Evolutionary conservation across 208 protist genomes (phyloP).

Genomic region (Strigomonas culicis): DNA sequence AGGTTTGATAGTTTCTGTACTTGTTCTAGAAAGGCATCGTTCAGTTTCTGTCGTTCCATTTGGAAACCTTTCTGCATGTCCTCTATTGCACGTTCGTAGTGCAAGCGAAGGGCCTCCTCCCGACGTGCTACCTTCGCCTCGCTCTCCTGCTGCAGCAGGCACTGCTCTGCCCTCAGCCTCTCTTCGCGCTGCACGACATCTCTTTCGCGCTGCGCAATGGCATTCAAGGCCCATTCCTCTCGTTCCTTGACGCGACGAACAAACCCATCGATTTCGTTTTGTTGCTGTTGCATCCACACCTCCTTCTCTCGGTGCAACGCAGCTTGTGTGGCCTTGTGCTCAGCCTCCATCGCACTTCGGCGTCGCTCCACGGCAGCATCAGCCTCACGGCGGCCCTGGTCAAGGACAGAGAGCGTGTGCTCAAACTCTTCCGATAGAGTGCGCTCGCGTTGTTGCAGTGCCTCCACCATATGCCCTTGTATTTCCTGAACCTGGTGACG

Average conservation of each 20-base stretch:
- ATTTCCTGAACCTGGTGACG: slow-evolving; percentile 19
- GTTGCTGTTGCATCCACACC: slow-evolving; percentile 21
- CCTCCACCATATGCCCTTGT: slow-evolving; percentile 27
- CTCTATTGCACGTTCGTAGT: slow-evolving; percentile 47
- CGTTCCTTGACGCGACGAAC: slow-evolving; percentile 34
- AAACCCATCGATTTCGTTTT: slow-evolving; percentile 19
- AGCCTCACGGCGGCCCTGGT: slow-evolving; percentile 34
- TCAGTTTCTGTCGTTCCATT: slow-evolving; percentile 40
- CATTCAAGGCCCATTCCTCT: slow-evolving; percentile 39
- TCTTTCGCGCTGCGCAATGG: slow-evolving; percentile 48
- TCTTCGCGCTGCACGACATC: slow-evolving; percentile 47
- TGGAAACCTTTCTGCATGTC: slow-evolving; percentile 32
- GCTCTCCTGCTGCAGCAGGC: slow-evolving; percentile 33
- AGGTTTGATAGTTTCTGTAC: slow-evolving; percentile 57
- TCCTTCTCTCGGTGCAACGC: slow-evolving; percentile 48
- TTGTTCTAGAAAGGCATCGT: slow-evolving; percentile 40
- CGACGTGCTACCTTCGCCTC: slow-evolving; percentile 27
- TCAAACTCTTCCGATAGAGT: slow-evolving; percentile 33
- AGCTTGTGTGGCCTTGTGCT: slow-evolving; percentile 26
- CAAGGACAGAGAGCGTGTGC: slow-evolving; percentile 22
- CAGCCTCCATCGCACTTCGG: slow-evolving; percentile 29
- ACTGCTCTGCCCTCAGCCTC: slow-evolving; percentile 27
- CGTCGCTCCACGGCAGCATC: slow-evolving; percentile 22
- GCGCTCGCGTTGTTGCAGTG: slow-evolving; percentile 36
- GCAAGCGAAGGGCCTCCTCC: slow-evolving; percentile 42